Evolutionary conservation across 2,329 filamentous ascomycete genomes (phyloP).

Genomic region (Sarocladium kiliense): DNA sequence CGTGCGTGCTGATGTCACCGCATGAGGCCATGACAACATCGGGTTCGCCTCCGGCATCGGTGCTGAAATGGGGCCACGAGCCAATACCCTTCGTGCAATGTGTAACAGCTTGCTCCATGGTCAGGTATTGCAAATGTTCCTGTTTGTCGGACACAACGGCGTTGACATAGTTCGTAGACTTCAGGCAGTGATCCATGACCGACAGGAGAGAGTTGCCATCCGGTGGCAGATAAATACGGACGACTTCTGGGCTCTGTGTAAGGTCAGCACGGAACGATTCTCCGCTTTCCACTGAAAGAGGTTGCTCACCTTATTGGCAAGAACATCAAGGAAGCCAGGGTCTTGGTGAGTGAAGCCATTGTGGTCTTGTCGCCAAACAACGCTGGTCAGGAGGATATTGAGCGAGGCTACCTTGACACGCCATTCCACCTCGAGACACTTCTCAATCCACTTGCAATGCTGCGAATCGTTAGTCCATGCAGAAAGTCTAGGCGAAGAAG

Average conservation of each 20-base stretch:
- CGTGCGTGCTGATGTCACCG: slow-evolving; percentile 69
- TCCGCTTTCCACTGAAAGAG: background rate
- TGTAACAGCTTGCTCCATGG: slow-evolving; percentile 58
- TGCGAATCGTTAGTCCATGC: background rate
- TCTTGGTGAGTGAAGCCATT: slow-evolving; percentile 82
- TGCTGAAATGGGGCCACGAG: slow-evolving; percentile 74
- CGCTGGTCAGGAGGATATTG: slow-evolving; percentile 73
- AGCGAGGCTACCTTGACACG: slow-evolving; percentile 67
- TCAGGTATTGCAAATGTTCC: slow-evolving; percentile 56
- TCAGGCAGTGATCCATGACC: slow-evolving; percentile 70
- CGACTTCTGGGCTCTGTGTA: slow-evolving; percentile 62
- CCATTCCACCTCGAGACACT: slow-evolving; percentile 76
- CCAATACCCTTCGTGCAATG: slow-evolving; percentile 77
- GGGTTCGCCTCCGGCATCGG: slow-evolving; percentile 62
- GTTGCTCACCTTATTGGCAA: slow-evolving; percentile 47
- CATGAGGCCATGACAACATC: slow-evolving; percentile 73
- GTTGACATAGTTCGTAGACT: slow-evolving; percentile 73
- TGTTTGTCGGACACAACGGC: slow-evolving; percentile 75
- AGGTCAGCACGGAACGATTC: background rate
- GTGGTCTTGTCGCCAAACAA: slow-evolving; percentile 79
- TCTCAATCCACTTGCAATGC: slow-evolving; percentile 79
- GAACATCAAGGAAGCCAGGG: slow-evolving; percentile 73
- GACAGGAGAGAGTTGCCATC: slow-evolving; percentile 75
- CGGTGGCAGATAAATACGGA: slow-evolving; percentile 75
- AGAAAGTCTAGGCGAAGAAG: background rate